These are phyloP conservation scores for Globisporangium barbulae DNA, from an alignment of 352 stramenopile species.

Conservation along the genomic window DNA sequence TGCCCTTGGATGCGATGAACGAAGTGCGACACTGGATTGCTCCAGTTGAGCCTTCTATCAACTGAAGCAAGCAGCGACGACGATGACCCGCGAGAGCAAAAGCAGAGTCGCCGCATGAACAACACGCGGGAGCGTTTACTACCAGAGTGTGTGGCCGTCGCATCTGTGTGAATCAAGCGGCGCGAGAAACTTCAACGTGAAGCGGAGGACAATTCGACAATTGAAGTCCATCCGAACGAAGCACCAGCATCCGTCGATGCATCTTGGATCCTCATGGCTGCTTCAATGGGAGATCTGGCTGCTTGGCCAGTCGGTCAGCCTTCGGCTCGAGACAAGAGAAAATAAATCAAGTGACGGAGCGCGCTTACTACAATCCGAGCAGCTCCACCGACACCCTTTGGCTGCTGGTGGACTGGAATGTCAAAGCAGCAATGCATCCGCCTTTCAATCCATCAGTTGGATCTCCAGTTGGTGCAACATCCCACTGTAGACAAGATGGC, in stretches of 20 bases:
- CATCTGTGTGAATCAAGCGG: not conserved
- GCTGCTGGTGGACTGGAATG: too few relatives aligned
- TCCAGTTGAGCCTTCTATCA: not conserved
- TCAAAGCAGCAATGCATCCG: too few relatives aligned
- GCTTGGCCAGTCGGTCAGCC: not conserved
- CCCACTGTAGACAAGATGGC: slow-evolving; percentile 1
- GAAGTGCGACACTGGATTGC: not conserved
- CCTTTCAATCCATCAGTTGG: slow-evolving; percentile 9
- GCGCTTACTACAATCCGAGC: not conserved
- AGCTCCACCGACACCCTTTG: not conserved
- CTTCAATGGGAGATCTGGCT: not conserved
- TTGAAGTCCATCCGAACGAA: not conserved
- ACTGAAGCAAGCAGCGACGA: not conserved
- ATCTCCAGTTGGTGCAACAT: slow-evolving; percentile 1
- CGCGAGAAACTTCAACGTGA: not conserved
- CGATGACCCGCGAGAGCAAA: not conserved
- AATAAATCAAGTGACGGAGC: slow-evolving; percentile 8
- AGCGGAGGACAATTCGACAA: not conserved
- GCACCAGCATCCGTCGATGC: not conserved
- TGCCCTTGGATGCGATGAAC: too few relatives aligned
- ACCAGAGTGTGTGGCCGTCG: too few relatives aligned
- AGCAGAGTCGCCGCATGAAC: not conserved
- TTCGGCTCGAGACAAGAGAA: not conserved
- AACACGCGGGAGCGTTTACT: not conserved
- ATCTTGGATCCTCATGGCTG: not conserved